Evolutionary conservation across 257 asterid genomes (phyloP), one percentile per base, ranked within the genome.

Genomic region (Solanum paucissectum): DNA sequence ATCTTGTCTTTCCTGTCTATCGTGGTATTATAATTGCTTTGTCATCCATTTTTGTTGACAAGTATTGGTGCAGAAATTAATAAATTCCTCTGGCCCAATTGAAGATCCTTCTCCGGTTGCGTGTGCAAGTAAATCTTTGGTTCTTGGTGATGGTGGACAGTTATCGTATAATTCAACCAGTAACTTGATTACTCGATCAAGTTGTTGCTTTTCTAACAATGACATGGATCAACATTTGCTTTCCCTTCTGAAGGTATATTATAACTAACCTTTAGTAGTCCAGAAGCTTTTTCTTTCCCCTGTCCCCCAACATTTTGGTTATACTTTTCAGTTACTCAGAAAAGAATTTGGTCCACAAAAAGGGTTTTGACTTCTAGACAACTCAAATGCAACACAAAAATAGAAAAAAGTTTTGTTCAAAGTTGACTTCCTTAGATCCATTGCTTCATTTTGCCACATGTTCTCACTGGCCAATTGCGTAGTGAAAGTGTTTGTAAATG

Each of bases 71-170:
- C 96, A 94, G 96, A 93, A 92, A 90, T 86, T 93, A 85, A 83
- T 94, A 89, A 89, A 85, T 89, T 88, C 90, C 86, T 75, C 90
- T 92, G 92, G 96, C 88, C 96, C 95, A 88, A 91, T 93, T 90
- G 98, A 97, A 83, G 98, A 97, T 91, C 98, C 98, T 90, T 92
- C 99, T 87, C 97, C 93, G 6, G 81, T 90, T 87, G 95, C 96
- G 89, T 88, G 90, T 86, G 95, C 96, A n/a, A 93, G 91, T 92
- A 93, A 90, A 87, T 90, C 90, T 87, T 88, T 92, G 91, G 88
- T 93, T 87, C 95, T 92, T 83, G 93, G 92, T 85, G 98, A 95
- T 89, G 83, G 91, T 88, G 98, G 97, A 66, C 88, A 58, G 12
- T 92, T 95, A 91, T 86, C 96, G 64, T 95, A 92, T 89, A 93